phyloP scores from a whole-genome alignment of 2,329 filamentous ascomycete genomes.

The Paraconiothyrium sp. region DNA sequence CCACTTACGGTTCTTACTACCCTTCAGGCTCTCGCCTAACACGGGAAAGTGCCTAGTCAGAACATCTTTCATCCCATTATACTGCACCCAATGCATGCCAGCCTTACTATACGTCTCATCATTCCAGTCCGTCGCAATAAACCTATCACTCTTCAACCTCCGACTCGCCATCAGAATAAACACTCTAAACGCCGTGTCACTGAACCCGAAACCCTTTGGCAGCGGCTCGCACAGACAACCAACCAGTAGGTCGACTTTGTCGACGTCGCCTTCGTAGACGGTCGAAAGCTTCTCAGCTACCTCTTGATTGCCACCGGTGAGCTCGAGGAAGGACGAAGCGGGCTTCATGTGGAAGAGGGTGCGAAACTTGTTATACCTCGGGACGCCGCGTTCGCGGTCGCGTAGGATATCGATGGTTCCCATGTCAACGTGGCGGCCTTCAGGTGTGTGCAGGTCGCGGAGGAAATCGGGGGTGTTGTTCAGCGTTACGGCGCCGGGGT shows the following conservation, averaged over 20 bases:
- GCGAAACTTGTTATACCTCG: slow-evolving; percentile 58
- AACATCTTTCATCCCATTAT: slow-evolving; percentile 50
- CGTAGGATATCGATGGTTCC: slow-evolving; percentile 59
- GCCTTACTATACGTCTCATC: slow-evolving; percentile 53
- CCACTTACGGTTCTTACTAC: slow-evolving; percentile 27
- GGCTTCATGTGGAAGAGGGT: slow-evolving; percentile 53
- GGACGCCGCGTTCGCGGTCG: slow-evolving; percentile 59
- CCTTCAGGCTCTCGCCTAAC: slow-evolving; percentile 43
- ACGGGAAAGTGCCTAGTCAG: slow-evolving; percentile 55
- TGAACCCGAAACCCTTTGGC: slow-evolving; percentile 58
- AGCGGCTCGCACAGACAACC: slow-evolving; percentile 56
- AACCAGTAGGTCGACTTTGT: slow-evolving; percentile 55
- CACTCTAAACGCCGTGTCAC: slow-evolving; percentile 58
- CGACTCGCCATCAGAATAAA: slow-evolving; percentile 59
- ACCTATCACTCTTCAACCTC: slow-evolving; percentile 56
- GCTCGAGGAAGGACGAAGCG: slow-evolving; percentile 50
- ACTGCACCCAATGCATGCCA: slow-evolving; percentile 57
- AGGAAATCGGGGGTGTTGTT: slow-evolving; percentile 55
- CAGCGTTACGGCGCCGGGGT: slow-evolving; percentile 57
- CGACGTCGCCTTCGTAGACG: slow-evolving; percentile 55
- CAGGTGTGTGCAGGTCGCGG: slow-evolving; percentile 52
- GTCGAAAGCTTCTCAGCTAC: slow-evolving; percentile 51
- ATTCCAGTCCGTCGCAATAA: slow-evolving; percentile 56
- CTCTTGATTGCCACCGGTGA: slow-evolving; percentile 51
- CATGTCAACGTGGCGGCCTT: slow-evolving; percentile 55